Percentiles rank a stretch among this genome's conserved stretches.
phyloP scores from a whole-genome alignment of 2,329 filamentous ascomycete species.

The Aspergillus texensis region DNA sequence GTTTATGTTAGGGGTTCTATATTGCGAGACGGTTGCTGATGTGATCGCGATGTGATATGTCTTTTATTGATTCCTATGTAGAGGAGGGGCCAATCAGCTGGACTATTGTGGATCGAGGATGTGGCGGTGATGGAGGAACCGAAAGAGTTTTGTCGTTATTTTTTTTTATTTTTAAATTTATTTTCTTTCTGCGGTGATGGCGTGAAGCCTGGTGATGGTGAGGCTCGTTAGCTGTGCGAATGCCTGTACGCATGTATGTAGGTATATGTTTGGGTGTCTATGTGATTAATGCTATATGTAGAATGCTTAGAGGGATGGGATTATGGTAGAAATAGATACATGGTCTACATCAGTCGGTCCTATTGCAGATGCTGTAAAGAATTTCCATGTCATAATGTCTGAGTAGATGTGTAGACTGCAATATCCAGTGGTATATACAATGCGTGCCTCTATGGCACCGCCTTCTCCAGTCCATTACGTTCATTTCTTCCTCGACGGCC shows the following conservation, averaged over 20 bases:
- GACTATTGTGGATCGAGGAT: slow-evolving; percentile 1
- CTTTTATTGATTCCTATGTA: slow-evolving; percentile 16
- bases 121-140: slow-evolving; percentile 5
- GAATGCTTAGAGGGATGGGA: neutral
- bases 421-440: neutral
- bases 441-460: neutral
- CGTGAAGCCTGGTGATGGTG: neutral
- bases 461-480: neutral
- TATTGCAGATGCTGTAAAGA: neutral
- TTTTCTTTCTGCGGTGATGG: neutral
- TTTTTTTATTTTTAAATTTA: neutral
- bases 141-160: neutral
- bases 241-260: neutral
- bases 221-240: neutral
- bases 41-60: slow-evolving; percentile 21
- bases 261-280: neutral
- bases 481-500: slow-evolving; percentile 68
- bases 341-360: neutral
- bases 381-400: neutral
- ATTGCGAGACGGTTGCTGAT: neutral
- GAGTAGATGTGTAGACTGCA: neutral
- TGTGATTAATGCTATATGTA: neutral
- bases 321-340: neutral
- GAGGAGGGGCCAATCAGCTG: slow-evolving; percentile 5
- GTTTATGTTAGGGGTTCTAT: neutral